These are phyloP conservation scores for Penicillium mononematosum DNA, from an alignment of 495 filamentous ascomycete species.

Conservation along the genomic window DNA sequence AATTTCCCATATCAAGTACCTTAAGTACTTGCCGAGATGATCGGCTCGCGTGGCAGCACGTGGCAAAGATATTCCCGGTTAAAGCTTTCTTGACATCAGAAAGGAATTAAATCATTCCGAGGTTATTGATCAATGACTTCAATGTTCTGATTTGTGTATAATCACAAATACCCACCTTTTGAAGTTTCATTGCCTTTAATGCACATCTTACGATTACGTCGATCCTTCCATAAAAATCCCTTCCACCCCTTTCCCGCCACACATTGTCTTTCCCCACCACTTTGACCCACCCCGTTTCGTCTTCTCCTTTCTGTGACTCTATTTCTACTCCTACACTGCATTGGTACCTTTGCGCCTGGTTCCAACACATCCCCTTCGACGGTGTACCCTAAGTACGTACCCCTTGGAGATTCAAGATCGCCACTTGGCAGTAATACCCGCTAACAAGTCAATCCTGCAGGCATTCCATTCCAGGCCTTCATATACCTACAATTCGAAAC, in stretches of 20 bases:
- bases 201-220: slow-evolving; percentile 5
- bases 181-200: slow-evolving; percentile 1
- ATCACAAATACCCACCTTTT: background rate
- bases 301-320: slow-evolving; percentile 7
- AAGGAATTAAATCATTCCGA: background rate
- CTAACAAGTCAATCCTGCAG: slow-evolving; percentile 5
- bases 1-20: background rate
- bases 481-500: background rate
- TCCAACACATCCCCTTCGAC: too few species aligned
- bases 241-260: slow-evolving; percentile 7
- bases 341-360: slow-evolving; percentile 7
- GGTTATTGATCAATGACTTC: background rate
- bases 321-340: slow-evolving; percentile 18
- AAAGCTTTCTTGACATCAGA: slow-evolving; percentile 4
- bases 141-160: background rate
- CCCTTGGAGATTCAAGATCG: slow-evolving; percentile 4
- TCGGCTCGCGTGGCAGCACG: slow-evolving; percentile 11
- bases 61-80: slow-evolving; percentile 1
- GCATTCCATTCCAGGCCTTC: background rate
- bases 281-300: slow-evolving; percentile 27
- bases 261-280: slow-evolving; percentile 11
- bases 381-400: background rate
- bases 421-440: background rate
- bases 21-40: slow-evolving; percentile 3
- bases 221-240: slow-evolving; percentile 2